Evolutionary conservation across 2,329 filamentous ascomycete genomes (phyloP), one percentile per base, ranked within the genome.

Genomic region (Acarospora socialis): DNA sequence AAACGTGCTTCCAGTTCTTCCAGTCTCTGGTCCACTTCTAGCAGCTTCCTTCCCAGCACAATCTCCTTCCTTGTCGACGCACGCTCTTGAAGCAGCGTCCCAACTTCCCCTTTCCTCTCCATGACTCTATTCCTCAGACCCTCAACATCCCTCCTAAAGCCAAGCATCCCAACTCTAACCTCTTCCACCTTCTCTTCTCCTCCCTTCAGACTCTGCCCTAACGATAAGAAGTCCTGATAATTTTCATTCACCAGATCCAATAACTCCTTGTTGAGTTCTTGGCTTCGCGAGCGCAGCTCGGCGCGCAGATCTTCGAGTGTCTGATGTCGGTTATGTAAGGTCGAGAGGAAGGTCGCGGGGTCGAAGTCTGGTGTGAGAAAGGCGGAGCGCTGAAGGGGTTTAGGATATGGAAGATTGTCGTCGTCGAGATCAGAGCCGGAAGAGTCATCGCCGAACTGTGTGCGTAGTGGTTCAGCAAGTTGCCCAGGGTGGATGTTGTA

Each of bases 221-320:
- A 60, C 0, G 76, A 77, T 4, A 98, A 57, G 46, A 98, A 98
- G 35, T 87, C 80, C 28, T 83, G 78, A 53, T 98, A 95, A 56
- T 98, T 92, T 31, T 78, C 71, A 51, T 98, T 98, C 43, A 98
- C 90, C 5, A 98, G 71, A 57, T 94, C 87, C 12, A 98, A 66
- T 3, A 98, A 67, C 59, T 98, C 90, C 40, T 78, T 73, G 47
- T 77, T 81, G 39, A 98, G 76, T 13, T 77, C 68, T 44, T 81
- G 72, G 44, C 77, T 81, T 32, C 92, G 70, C 36, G 84, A 73
- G 26, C 86, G 77, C 10, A 98, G 66, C 49, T 98, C 92, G 4
- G 77, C 61, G 21, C 87, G 81, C 19, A 98, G 65, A 53, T 98
- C 90, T 52, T 93, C 86, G 28, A 98, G 80, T 0, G 87, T 94